Evolutionary conservation across 805 yeast genomes (phyloP), one percentile per base, ranked within the genome.

Genomic region (Vanderwaltozyma verrucispora): DNA sequence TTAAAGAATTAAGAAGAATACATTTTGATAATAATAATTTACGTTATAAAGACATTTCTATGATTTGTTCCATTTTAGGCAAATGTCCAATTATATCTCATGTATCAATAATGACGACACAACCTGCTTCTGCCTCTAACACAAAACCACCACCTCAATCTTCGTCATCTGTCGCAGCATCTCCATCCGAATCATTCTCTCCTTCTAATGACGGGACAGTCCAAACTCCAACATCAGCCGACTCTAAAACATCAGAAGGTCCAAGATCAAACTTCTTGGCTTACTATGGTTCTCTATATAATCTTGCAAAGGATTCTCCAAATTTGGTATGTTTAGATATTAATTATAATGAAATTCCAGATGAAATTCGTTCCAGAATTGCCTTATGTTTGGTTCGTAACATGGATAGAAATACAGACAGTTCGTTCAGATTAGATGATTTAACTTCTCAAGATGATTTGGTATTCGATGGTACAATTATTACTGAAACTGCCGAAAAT

Each of bases 301-400:
- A 77, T 32, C 80, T 85, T 3, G 75, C 81, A n/a, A 75, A 76
- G 50, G 67, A 72, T 37, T 74, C 87, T 0, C 68, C 69, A 18
- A 69, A 78, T n/a, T 62, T 88, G 32, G 72, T 77, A 36, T 74
- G 77, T 13, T 59, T 85, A 28, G 92, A 81, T 46, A 65, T 83
- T 35, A 88, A 83, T 48, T 69, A 69, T 40, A 77, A 69, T 16
- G 59, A 67, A 16, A 68, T 83, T 46, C 79, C 88, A 11, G 73
- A 71, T 37, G 65, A 69, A 35, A 69, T 80, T 45, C 76, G 74
- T 49, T 82, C 86, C 30, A 72, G 77, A 49, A 72, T 87, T 41
- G 92, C 94, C 1, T 68, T 83, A 31, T 77, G 81, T 48, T 73
- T 92, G 33, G 78, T 88, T 79, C 72, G 80, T 49, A 88, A 88